Base-by-base conservation (phyloP, 768 basidiomycete genomes). In the Strobilomyces dryophilus region DNA sequence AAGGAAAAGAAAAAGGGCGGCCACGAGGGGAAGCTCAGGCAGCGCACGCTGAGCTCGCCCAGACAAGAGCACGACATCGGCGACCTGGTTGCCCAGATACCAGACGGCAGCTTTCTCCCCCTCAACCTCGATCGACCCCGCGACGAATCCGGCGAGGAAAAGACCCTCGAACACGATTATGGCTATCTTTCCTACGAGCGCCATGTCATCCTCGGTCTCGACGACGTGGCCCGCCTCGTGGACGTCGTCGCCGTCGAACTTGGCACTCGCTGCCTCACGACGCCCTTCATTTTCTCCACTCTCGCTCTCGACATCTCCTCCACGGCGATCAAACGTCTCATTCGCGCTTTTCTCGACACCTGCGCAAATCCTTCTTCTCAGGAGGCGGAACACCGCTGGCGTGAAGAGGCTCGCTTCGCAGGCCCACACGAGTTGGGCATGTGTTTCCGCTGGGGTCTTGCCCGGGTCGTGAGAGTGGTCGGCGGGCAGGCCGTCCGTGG, bases 371-470 rank as follows among this genome's bases (percentile, higher is more conserved):
- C 50, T 51, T 67, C 52, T 9, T 69, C 67, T 11, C 2, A 37
- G 27, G 74, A 74, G 12, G 80, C 77, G 8, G 84, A 87, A 44
- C 62, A 61, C 24, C 75, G 76, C 47, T 91, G 86, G 84, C 76
- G 80, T 40, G 86, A 92, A 59, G 94, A 98, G 65, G 85, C 92
- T 2, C 73, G 75, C 32, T 90, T 95, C 63, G 89, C 92, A 0
- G 85, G 83, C 5, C 86, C 91, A 11, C 86, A 95, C 55, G 91
- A 97, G 63, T 75, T 98, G 14, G 93, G 87, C 5, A 94, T 95
- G 86, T 82, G 87, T 61, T 75, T 98, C 31, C 84, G 95, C 21
- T 99, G 97, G 97, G 92, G 86, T 31, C 79, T 98, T 6, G 88
- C 85, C 3, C 75, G 94, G 24, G 81, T 92, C 43, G 79, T 91